A percentile compares a stretch with the other conserved stretches of the same genome.
Conservation (phyloP, 2,329 filamentous ascomycete genomes). For the Colletotrichum salicis region DNA sequence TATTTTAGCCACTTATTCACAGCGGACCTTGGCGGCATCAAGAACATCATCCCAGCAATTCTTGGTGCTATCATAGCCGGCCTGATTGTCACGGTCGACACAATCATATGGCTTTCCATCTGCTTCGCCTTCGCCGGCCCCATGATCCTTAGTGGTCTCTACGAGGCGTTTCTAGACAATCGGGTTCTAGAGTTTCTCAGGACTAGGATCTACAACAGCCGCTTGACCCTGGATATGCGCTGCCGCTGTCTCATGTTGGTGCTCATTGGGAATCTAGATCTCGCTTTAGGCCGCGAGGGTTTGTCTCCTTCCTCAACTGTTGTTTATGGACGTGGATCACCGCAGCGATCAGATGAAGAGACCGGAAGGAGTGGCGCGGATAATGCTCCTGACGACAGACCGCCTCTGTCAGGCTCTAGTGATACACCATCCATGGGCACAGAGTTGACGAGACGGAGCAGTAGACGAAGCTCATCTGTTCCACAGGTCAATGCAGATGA, state of each 20-base stretch:
- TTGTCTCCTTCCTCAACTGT: too few relatives aligned
- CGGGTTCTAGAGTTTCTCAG: not conserved
- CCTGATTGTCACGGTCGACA: not conserved
- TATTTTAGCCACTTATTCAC: too few relatives aligned
- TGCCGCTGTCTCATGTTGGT: not conserved
- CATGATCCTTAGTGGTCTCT: not conserved
- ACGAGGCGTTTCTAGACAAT: accelerated
- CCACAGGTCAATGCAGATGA: too few relatives aligned
- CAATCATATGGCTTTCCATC: not conserved
- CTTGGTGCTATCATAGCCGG: accelerated
- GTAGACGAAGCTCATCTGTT: too few relatives aligned
- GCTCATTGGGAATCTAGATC: not conserved
- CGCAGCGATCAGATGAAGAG: too few relatives aligned
- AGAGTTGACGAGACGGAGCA: too few relatives aligned
- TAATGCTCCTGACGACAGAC: too few relatives aligned
- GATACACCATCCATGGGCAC: too few relatives aligned
- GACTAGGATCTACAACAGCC: accelerated
- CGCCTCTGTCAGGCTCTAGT: too few relatives aligned
- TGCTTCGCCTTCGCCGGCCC: not conserved
- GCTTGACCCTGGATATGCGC: not conserved
- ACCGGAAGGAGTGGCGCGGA: too few relatives aligned
- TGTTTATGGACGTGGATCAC: too few relatives aligned
- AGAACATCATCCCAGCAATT: not conserved
- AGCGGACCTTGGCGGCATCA: not conserved
- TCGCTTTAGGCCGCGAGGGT: not conserved